A percentile compares a stretch with the other conserved stretches of the same genome.
These are phyloP conservation scores for Fusarium graminum DNA, from an alignment of 2,329 filamentous ascomycete species.

Conservation along the genomic window DNA sequence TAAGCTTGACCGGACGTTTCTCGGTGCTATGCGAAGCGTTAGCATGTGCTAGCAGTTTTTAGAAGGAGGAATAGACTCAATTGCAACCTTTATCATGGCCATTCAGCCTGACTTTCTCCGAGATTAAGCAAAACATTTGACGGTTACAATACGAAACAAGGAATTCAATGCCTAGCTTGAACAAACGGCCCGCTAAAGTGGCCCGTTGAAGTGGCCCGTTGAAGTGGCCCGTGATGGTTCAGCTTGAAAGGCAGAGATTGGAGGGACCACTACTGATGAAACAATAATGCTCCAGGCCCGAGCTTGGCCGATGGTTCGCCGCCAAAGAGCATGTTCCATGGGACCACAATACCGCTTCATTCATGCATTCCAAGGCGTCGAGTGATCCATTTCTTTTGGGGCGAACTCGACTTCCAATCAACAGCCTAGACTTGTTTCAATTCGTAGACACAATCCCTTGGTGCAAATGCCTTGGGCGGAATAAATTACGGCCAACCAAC, in stretches of 20 bases:
- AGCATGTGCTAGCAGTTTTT: neutral
- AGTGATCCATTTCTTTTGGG: too few species aligned
- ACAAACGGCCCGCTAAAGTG: conserved; percentile 30
- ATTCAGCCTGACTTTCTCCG: neutral
- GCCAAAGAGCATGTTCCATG: neutral
- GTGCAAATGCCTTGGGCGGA: too few species aligned
- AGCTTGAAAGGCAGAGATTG: neutral
- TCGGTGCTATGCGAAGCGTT: neutral
- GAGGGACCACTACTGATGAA: conserved; percentile 14
- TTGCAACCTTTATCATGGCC: neutral
- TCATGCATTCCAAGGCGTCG: too few species aligned
- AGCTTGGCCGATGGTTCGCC: conserved; percentile 7
- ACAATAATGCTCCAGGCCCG: neutral
- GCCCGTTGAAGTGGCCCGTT: neutral
- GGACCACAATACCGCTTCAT: neutral
- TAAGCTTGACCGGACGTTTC: neutral
- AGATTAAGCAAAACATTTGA: conserved; percentile 2
- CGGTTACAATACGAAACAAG: conserved; percentile 10
- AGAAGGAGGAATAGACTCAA: neutral
- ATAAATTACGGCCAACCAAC: too few species aligned
- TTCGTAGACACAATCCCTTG: too few species aligned
- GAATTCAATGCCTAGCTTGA: conserved; percentile 5
- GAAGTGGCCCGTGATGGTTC: conserved; percentile 14
- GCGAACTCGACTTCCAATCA: too few species aligned
- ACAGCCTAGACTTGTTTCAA: too few species aligned